Conservation (phyloP, 2,329 filamentous ascomycete species). For the Podosphaera fusca region DNA sequence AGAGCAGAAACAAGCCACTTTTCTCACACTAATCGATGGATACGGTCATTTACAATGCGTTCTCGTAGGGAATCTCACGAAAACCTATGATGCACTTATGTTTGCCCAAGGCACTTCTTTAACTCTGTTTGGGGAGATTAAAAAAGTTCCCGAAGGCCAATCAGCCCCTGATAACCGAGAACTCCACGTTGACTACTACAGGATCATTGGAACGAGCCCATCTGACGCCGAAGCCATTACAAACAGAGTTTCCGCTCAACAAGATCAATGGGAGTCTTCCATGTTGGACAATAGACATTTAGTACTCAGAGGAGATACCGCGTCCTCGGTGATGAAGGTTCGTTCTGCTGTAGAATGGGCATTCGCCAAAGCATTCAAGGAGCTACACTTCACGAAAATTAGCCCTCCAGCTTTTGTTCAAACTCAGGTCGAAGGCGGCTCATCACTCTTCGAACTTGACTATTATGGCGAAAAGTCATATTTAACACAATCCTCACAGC, state of each 20-base stretch:
- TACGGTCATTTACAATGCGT: constrained; percentile 72
- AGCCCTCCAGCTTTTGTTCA: constrained; percentile 55
- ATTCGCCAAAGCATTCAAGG: constrained; percentile 43
- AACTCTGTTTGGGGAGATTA: constrained; percentile 44
- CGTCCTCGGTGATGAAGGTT: constrained; percentile 48
- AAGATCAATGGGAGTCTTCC: constrained; percentile 27
- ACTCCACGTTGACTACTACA: constrained; percentile 50
- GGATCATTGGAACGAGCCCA: constrained; percentile 42
- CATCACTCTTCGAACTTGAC: constrained; percentile 33
- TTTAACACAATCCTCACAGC: constrained; percentile 87
- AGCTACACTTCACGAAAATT: constrained; percentile 41
- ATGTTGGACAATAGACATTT: constrained; percentile 44
- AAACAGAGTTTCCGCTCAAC: constrained; percentile 46
- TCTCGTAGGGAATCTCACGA: constrained; percentile 53
- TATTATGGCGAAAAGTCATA: constrained; percentile 70
- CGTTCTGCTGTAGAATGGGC: constrained; percentile 44
- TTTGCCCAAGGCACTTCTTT: constrained; percentile 49
- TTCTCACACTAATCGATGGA: constrained; percentile 68
- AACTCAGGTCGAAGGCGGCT: constrained; percentile 58
- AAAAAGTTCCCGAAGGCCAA: constrained; percentile 39
- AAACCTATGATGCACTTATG: constrained; percentile 49
- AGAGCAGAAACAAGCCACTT: constrained; percentile 64
- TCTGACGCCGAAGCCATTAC: constrained; percentile 54
- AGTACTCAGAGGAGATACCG: constrained; percentile 43
- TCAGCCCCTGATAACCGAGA: constrained; percentile 48